Evolutionary conservation across 2,329 filamentous ascomycete genomes (phyloP).

Genomic region (Rhexocercosporidium sp.): DNA sequence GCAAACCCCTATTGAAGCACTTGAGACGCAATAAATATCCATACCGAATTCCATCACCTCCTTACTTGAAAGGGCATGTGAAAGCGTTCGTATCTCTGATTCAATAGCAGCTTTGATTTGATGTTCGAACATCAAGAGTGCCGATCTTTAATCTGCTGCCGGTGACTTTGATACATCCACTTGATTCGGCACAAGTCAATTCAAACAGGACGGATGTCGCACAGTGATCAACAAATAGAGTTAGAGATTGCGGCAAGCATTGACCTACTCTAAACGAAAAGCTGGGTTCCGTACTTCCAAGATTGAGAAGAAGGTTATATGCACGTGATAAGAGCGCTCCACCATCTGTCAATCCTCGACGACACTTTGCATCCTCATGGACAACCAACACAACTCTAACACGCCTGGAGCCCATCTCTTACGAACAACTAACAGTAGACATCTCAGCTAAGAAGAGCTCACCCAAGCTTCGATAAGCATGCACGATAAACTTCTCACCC

Average conservation of each 20-base stretch:
- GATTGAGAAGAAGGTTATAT: neutral
- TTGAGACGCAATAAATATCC: neutral
- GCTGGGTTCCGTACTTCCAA: neutral
- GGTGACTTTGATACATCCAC: neutral
- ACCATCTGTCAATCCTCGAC: slow-evolving; percentile 4
- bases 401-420: too few species aligned
- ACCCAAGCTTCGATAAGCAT: neutral
- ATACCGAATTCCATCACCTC: too few species aligned
- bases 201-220: neutral
- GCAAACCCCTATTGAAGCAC: neutral
- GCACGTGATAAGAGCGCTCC: neutral
- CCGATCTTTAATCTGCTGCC: neutral
- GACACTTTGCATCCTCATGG: neutral
- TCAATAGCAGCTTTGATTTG: neutral
- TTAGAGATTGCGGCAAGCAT: neutral
- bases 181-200: neutral
- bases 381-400: neutral
- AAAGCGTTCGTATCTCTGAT: neutral
- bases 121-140: neutral
- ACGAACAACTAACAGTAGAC: neutral
- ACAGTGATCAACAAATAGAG: neutral
- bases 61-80: neutral
- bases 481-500: slow-evolving; percentile 2
- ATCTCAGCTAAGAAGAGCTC: neutral
- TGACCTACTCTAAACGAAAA: slow-evolving; percentile 1